Evolutionary conservation across 2,329 filamentous ascomycete genomes (phyloP), one percentile per base, ranked within the genome.

Genomic region (Colletotrichum zoysiae): DNA sequence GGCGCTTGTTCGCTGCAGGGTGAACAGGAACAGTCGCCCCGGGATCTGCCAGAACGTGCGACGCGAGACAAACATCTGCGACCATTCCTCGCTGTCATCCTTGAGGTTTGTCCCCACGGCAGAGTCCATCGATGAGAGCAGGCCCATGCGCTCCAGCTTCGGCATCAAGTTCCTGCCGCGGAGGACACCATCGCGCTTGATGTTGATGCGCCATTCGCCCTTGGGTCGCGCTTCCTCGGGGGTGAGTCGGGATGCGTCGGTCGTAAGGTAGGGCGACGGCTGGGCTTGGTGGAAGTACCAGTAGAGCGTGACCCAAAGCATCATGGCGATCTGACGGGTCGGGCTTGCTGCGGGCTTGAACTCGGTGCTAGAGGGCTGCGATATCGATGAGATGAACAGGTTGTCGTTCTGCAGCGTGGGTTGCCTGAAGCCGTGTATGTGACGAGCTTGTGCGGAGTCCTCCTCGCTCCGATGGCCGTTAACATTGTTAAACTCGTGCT

Each of bases 231-330:
- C 95, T 6, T 82, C 80, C 23, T 88, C 84, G 0, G 92, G 92
- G 0, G 94, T 95, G 69, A 86, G 80, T 74, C 86, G 88, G 1
- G 91, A 93, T 0, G 88, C 85, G 6, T 89, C 84, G 8, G 89
- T 93, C 23, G 86, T 86, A 44, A 96, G 78, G 61, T 89, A 87
- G 0, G 88, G 86, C 30, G 87, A 85, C 0, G 95, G 95, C 76
- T 92, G 88, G 1, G 90, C 88, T 80, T 97, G 94, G 82, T 98
- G 95, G 77, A 98, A 98, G 84, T 98, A 98, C 95, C 95, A 98
- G 85, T 94, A 97, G 53, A 98, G 85, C 1, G 94, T 95, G 44
- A 95, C 90, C 93, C 94, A 98, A 8, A 98, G 87, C 92, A 98
- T 97, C 93, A 98, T 95, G 75, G 95, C 95, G 72, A 97, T 93